Evolutionary conservation across 305 asterid genomes (phyloP), one percentile per base, ranked within the genome.

Genomic region (Solanum chacoense): DNA sequence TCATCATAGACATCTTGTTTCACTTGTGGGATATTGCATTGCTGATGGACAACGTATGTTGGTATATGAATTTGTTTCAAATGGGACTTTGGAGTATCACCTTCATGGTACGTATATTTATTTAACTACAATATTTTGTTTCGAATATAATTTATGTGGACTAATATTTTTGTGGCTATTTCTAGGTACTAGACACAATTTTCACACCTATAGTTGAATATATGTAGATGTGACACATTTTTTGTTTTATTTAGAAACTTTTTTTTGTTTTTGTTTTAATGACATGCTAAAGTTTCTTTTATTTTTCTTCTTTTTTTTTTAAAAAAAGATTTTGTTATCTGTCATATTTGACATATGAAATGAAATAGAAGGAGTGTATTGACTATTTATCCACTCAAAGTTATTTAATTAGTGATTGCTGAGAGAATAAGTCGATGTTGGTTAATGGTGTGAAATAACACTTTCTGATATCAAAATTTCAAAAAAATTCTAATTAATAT

Each of bases 1-100:
- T 59, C 98, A 95, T 91, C 98, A 94, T 90, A 94, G 96, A 0
- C 96, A 95, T 67, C 98, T 95, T 28, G 98, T 95, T 6, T 94
- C 98, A 20, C 96, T 95, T 18, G 98, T 95, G 31, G 98, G 98
- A 36, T 95, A 93, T 90, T 95, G 98, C 89, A 94, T 95, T 86
- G 91, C 94, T 50, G 94, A 93, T 1, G 90, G 90, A 9, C 94
- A 94, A 85, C 92, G 98, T 80, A 94, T 95, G 98, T 91, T 95
- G 85, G 98, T 93, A 22, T 95, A 95, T 72, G 96, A 95, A 87
- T 95, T 88, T 88, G 98, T 95, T 84, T 73, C 95, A 13, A 94
- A 95, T 65, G 90, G 92, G 76, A 95, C 98, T 7, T 89, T 95
- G 89, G 98, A 95, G 87, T 93, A 91, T 88, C 98, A 95, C 85